A percentile compares a stretch with the other conserved stretches of the same genome.
These are phyloP conservation scores for Rhizopogon salebrosus DNA, from an alignment of 768 basidiomycete genomes.

Conservation along the genomic window DNA sequence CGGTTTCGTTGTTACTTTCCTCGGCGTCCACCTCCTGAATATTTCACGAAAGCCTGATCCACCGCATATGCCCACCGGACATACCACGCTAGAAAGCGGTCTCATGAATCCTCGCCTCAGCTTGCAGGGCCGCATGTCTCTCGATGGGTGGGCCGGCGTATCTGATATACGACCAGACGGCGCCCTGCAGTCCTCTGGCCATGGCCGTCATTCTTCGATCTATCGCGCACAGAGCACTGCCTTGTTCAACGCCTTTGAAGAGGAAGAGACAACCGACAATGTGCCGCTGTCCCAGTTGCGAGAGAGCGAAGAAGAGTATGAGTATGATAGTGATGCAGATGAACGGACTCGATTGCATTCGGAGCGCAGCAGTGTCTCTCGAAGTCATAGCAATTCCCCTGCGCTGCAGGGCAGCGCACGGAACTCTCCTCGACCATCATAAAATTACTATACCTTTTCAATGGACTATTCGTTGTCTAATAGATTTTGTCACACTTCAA, in stretches of 20 bases:
- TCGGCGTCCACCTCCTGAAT: slow-evolving; percentile 94
- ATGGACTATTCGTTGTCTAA: slow-evolving; percentile 19
- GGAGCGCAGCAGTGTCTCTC: slow-evolving; percentile 32
- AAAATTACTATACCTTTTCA: slow-evolving; percentile 13
- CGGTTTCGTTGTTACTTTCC: slow-evolving; percentile 90
- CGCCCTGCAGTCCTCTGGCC: slow-evolving; percentile 30
- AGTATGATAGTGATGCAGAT: slow-evolving; percentile 42
- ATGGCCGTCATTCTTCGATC: slow-evolving; percentile 61
- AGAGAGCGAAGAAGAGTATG: slow-evolving; percentile 59
- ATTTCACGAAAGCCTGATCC: slow-evolving; percentile 59
- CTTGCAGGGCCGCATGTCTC: slow-evolving; percentile 73
- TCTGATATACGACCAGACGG: slow-evolving; percentile 27
- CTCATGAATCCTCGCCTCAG: slow-evolving; percentile 77
- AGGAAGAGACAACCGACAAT: slow-evolving; percentile 37
- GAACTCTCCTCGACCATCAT: slow-evolving; percentile 15
- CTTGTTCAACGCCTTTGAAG: slow-evolving; percentile 76
- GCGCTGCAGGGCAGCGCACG: slow-evolving; percentile 25
- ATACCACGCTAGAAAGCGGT: slow-evolving; percentile 57
- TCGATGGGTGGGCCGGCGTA: slow-evolving; percentile 64
- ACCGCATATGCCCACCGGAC: slow-evolving; percentile 35
- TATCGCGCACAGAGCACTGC: slow-evolving; percentile 62
- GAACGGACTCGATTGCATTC: slow-evolving; percentile 34
- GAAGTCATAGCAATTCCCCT: slow-evolving; percentile 55
- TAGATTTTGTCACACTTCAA: slow-evolving; percentile 15
- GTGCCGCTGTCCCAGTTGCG: slow-evolving; percentile 58